phyloP scores from a whole-genome alignment of 495 filamentous ascomycete genomes.

The Cenococcum geophilum region DNA sequence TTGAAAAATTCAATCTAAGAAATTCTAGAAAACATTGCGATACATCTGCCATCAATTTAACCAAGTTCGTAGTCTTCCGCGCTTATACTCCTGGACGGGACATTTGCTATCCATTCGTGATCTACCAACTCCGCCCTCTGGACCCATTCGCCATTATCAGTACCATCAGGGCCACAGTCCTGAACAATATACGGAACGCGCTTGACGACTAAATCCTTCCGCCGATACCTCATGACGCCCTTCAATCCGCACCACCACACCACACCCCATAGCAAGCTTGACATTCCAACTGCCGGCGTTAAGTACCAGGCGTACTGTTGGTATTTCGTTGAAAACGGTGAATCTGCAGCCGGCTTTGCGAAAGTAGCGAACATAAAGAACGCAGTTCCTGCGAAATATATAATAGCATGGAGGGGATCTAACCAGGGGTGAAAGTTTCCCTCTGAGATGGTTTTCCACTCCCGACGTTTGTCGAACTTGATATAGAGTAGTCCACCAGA shows the following conservation, averaged over 20 bases:
- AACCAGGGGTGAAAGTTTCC: constrained; percentile 28
- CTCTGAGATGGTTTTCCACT: constrained; percentile 19
- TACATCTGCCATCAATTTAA: too few relatives aligned
- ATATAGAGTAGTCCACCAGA: constrained; percentile 12
- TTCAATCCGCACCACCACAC: neutral
- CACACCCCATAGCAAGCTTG: too few relatives aligned
- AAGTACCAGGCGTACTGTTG: too few relatives aligned
- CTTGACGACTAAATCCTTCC: constrained; percentile 19
- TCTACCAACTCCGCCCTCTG: constrained; percentile 27
- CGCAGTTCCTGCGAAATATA: constrained; percentile 22
- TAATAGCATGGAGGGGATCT: constrained; percentile 27
- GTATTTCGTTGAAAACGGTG: constrained; percentile 9
- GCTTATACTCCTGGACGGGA: neutral
- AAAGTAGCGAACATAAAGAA: constrained; percentile 23
- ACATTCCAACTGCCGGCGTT: too few relatives aligned
- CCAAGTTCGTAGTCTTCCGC: too few relatives aligned
- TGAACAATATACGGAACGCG: constrained; percentile 21
- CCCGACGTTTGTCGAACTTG: neutral
- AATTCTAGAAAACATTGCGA: too few relatives aligned
- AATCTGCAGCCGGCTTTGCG: constrained; percentile 8
- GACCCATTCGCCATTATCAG: constrained; percentile 15
- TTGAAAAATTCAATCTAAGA: too few relatives aligned
- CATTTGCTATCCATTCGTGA: constrained; percentile 19
- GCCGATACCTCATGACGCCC: constrained; percentile 4
- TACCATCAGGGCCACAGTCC: constrained; percentile 6